These are phyloP conservation scores for Solanum raphanifolium DNA, from an alignment of 257 asterid genomes.

Conservation along the genomic window DNA sequence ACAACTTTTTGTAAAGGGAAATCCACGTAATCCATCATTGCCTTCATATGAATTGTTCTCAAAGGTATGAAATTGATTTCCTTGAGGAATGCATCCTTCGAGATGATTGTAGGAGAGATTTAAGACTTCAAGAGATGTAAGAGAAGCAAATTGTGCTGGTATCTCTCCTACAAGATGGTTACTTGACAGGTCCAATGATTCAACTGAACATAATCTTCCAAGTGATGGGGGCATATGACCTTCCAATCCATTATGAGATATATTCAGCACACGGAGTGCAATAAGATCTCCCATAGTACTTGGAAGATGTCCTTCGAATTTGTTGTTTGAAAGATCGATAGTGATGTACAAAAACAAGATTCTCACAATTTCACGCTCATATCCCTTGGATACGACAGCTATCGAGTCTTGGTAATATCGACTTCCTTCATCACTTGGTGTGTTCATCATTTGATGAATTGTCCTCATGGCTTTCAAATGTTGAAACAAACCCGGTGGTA, in stretches of 20 bases:
- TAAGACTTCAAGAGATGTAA: background rate
- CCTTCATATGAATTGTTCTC: background rate
- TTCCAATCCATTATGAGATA: background rate
- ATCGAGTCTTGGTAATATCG: slow-evolving; percentile 1
- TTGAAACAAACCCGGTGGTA: background rate
- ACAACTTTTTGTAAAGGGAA: background rate
- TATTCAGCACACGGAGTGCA: no score
- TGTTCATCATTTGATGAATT: no score
- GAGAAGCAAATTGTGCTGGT: background rate
- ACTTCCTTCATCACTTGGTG: no score
- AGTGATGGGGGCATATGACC: background rate
- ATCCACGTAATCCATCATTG: background rate
- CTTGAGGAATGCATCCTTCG: background rate
- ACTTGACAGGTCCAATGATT: background rate
- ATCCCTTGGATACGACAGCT: background rate
- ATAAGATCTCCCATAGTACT: no score
- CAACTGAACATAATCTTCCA: background rate
- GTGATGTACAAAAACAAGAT: no score
- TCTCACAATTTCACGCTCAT: accelerated
- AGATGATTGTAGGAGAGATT: background rate
- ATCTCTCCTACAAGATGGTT: background rate
- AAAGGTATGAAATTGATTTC: background rate
- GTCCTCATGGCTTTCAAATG: slow-evolving; percentile 1
- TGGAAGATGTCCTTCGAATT: no score
- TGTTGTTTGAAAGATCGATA: no score